A percentile compares a stretch with the other conserved stretches of the same genome.
These are phyloP conservation scores for Glycine tomentella DNA, from an alignment of 306 rosid species.

Conservation along the genomic window DNA sequence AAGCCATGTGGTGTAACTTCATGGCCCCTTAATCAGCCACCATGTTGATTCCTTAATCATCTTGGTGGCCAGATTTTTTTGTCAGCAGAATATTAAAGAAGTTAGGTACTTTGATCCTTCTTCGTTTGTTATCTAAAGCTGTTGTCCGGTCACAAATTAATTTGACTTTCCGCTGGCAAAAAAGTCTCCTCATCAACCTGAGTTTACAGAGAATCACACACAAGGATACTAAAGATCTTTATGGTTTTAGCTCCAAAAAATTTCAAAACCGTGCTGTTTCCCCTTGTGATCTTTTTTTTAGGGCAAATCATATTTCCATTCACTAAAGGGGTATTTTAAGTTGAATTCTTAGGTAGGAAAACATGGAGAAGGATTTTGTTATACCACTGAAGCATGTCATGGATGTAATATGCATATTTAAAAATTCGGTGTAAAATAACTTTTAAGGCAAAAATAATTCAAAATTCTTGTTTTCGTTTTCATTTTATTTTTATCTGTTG, in stretches of 20 bases:
- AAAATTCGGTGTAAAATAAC: too few species aligned
- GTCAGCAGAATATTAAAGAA: slow-evolving; percentile 29
- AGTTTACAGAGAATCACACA: too few species aligned
- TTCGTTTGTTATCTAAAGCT: slow-evolving; percentile 17
- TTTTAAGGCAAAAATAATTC: too few species aligned
- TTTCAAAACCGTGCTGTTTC: too few species aligned
- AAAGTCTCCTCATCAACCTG: not conserved
- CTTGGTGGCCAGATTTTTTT: slow-evolving; percentile 4
- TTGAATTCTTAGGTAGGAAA: not conserved
- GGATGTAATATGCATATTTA: not conserved
- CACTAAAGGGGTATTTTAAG: too few species aligned
- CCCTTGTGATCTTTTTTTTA: too few species aligned
- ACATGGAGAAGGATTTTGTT: not conserved
- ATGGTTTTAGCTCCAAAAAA: not conserved
- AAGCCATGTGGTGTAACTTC: slow-evolving; percentile 36
- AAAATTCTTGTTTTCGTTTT: too few species aligned
- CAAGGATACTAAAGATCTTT: not conserved
- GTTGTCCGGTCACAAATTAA: slow-evolving; percentile 13
- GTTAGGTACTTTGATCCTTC: slow-evolving; percentile 11
- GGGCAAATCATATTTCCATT: too few species aligned
- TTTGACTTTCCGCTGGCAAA: slow-evolving; percentile 8
- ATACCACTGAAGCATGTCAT: not conserved
- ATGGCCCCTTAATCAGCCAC: slow-evolving; percentile 30
- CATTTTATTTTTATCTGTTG: too few species aligned
- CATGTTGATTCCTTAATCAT: slow-evolving; percentile 40